phyloP scores from a whole-genome alignment of 768 basidiomycete species.

The Hydnomerulius pinastri region DNA sequence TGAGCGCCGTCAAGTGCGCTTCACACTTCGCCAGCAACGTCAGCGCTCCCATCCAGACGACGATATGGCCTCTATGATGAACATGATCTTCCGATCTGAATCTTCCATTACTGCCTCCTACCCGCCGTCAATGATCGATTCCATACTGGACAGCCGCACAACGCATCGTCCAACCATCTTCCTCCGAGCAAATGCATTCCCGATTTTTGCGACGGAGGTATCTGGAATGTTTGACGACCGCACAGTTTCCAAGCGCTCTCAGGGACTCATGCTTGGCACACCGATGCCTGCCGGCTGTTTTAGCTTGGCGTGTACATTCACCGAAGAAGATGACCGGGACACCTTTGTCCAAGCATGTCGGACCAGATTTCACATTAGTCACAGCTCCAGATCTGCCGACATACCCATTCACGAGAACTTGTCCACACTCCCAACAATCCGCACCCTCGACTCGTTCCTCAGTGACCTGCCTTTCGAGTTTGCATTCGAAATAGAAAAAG shows the following conservation, averaged over 20 bases:
- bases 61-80: background rate
- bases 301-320: conserved; percentile 32
- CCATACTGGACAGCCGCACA: conserved; percentile 17
- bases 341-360: conserved; percentile 30
- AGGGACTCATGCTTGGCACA: conserved; percentile 27
- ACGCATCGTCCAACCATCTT: conserved; percentile 26
- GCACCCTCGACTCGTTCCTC: conserved; percentile 25
- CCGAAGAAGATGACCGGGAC: conserved; percentile 21
- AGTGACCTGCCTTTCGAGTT: conserved; percentile 32
- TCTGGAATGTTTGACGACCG: background rate
- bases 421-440: conserved; percentile 5
- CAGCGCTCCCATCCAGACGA: conserved; percentile 6
- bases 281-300: conserved; percentile 31
- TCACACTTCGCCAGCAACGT: conserved; percentile 31
- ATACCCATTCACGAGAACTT: conserved; percentile 21
- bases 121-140: conserved; percentile 16
- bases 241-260: conserved; percentile 16
- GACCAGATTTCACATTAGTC: conserved; percentile 22
- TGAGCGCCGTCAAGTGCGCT: conserved; percentile 31
- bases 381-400: background rate
- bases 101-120: conserved; percentile 22
- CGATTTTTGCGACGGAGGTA: conserved; percentile 22
- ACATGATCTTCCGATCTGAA: background rate
- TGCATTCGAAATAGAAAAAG: conserved; percentile 42
- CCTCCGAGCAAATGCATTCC: conserved; percentile 35